phyloP scores from a whole-genome alignment of 768 basidiomycete species.

The Phylloporus rhodoxanthus region DNA sequence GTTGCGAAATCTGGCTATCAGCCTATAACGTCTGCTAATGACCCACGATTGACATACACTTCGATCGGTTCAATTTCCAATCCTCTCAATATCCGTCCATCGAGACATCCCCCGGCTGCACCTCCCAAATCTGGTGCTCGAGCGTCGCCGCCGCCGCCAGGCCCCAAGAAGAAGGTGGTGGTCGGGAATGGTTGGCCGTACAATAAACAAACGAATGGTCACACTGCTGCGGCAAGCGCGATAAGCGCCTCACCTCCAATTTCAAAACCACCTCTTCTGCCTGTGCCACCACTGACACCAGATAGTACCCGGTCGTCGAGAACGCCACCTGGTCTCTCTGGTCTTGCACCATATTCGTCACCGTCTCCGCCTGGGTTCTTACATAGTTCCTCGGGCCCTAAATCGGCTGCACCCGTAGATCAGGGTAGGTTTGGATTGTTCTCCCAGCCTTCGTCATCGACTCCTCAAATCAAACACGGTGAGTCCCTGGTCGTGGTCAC shows the following conservation, averaged over 20 bases:
- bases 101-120: constrained; percentile 21
- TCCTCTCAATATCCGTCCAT: constrained; percentile 51
- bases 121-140: constrained; percentile 8
- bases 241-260: constrained; percentile 14
- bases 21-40: constrained; percentile 26
- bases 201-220: constrained; percentile 25
- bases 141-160: constrained; percentile 11
- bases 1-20: constrained; percentile 21
- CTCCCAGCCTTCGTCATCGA: constrained; percentile 12
- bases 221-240: constrained; percentile 4
- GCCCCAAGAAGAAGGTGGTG: constrained; percentile 25
- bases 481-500: constrained; percentile 8
- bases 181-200: constrained; percentile 49
- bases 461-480: constrained; percentile 28
- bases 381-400: constrained; percentile 27
- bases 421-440: constrained; percentile 18
- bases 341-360: constrained; percentile 28
- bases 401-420: constrained; percentile 12
- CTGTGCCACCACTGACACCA: constrained; percentile 21
- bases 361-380: constrained; percentile 33
- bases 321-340: constrained; percentile 30
- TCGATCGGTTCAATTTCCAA: constrained; percentile 43
- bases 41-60: constrained; percentile 33
- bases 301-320: constrained; percentile 31
- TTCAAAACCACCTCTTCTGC: constrained; percentile 10